Conservation (phyloP, 257 asterid genomes). For the Ilex aquifolium region DNA sequence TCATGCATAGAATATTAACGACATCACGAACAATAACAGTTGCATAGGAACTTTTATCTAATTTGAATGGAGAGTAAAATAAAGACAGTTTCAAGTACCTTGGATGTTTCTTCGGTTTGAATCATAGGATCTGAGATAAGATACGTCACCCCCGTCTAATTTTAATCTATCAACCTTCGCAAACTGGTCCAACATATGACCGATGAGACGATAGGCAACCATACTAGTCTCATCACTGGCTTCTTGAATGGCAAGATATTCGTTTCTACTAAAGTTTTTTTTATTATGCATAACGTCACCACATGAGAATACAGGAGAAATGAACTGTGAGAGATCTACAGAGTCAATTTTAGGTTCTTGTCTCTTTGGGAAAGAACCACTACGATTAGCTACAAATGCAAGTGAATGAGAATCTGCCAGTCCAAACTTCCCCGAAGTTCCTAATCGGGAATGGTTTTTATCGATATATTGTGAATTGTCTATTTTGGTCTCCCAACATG, state of each 20-base stretch:
- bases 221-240: conserved; percentile 75
- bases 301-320: conserved; percentile 8
- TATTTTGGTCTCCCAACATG: conserved; percentile 23
- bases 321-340: conserved; percentile 12
- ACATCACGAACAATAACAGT: too few relatives aligned
- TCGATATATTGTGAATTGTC: conserved; percentile 9
- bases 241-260: conserved; percentile 70
- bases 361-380: conserved; percentile 16
- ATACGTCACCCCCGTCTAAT: conserved; percentile 30
- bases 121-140: conserved; percentile 42
- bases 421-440: conserved; percentile 13
- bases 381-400: conserved; percentile 11
- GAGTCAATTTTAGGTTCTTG: conserved; percentile 18
- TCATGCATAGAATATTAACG: too few relatives aligned
- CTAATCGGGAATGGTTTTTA: conserved; percentile 10
- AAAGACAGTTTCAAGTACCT: conserved; percentile 28
- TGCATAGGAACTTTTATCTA: too few relatives aligned
- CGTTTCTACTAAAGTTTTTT: conserved; percentile 28
- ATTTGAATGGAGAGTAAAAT: too few relatives aligned
- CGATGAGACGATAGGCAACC: conserved; percentile 51
- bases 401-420: conserved; percentile 12
- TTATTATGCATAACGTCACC: conserved; percentile 20
- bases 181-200: conserved; percentile 45
- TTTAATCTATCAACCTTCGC: conserved; percentile 36
- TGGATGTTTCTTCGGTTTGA: conserved; percentile 26